These are phyloP conservation scores for Akanthomyces dipterigenus DNA, from an alignment of 2,329 filamentous ascomycete genomes.

Conservation along the genomic window DNA sequence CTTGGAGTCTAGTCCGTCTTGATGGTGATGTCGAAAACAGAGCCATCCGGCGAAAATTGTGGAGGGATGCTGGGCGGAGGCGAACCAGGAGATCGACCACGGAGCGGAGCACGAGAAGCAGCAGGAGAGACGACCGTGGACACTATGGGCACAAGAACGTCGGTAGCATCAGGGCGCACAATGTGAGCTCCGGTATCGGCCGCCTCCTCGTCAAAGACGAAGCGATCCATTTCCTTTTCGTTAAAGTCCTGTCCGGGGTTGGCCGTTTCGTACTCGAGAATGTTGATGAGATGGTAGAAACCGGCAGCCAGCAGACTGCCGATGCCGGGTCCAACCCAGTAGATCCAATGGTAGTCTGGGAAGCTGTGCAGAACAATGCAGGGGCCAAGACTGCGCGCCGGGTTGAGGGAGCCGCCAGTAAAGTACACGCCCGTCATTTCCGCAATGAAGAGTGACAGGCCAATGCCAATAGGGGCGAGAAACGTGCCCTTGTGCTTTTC, in stretches of 20 bases:
- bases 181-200: conserved; percentile 8
- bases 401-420: conserved; percentile 42
- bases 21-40: not conserved
- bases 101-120: not conserved
- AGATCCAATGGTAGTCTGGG: conserved; percentile 41
- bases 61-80: not conserved
- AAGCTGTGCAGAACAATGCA: conserved; percentile 36
- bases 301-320: conserved; percentile 8
- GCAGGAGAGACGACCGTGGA: not conserved
- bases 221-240: conserved; percentile 14
- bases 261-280: conserved; percentile 14
- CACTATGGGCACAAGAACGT: conserved; percentile 6
- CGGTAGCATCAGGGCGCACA: conserved; percentile 8
- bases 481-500: conserved; percentile 43
- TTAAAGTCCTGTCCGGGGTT: conserved; percentile 17
- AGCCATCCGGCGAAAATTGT: not conserved
- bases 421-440: conserved; percentile 41
- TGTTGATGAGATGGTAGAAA: conserved; percentile 15
- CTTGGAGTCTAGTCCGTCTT: not conserved
- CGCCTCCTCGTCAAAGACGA: conserved; percentile 13
- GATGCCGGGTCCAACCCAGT: conserved; percentile 24
- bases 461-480: conserved; percentile 42
- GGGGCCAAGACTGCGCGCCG: conserved; percentile 39
- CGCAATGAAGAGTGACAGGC: conserved; percentile 38
- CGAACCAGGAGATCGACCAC: conserved; percentile 7